phyloP scores from a whole-genome alignment of 148 eudicot genomes.

The Chenopodium formosanum region DNA sequence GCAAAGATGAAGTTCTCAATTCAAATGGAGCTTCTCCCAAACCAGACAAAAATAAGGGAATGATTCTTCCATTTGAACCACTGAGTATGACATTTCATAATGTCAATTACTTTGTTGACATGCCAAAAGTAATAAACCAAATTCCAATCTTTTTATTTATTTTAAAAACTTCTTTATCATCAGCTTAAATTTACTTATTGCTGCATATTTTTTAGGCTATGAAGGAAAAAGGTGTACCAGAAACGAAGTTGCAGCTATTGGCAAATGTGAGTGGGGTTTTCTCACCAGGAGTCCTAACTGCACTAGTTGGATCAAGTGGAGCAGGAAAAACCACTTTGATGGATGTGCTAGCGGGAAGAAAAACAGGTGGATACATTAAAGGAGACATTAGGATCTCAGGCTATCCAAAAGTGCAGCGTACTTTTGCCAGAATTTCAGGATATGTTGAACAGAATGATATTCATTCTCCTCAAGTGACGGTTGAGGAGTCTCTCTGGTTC shows the following conservation, averaged over 20 bases:
- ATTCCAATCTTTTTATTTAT: background rate
- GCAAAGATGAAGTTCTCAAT: conserved; percentile 10
- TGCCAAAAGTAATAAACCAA: conserved; percentile 64
- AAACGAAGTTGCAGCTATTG: conserved; percentile 69
- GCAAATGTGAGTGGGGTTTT: conserved; percentile 80
- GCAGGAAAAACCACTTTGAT: conserved; percentile 96
- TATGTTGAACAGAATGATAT: conserved; percentile 90
- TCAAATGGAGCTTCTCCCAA: conserved; percentile 15
- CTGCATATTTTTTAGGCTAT: conserved; percentile 52
- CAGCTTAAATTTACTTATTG: background rate
- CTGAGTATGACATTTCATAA: conserved; percentile 82
- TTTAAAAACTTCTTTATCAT: background rate
- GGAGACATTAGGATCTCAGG: conserved; percentile 90
- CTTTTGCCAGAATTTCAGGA: conserved; percentile 86
- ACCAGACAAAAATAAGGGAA: conserved; percentile 57
- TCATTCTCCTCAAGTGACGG: conserved; percentile 94
- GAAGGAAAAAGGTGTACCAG: conserved; percentile 63
- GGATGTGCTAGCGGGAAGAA: conserved; percentile 96
- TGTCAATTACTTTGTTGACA: conserved; percentile 82
- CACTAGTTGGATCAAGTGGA: conserved; percentile 89
- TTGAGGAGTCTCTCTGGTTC: conserved; percentile 74
- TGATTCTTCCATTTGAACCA: conserved; percentile 95
- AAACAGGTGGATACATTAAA: conserved; percentile 88
- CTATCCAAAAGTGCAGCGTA: conserved; percentile 64
- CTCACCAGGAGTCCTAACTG: conserved; percentile 85